Base-by-base conservation (phyloP, 2,329 filamentous ascomycete species). In the Trichoderma sp. region DNA sequence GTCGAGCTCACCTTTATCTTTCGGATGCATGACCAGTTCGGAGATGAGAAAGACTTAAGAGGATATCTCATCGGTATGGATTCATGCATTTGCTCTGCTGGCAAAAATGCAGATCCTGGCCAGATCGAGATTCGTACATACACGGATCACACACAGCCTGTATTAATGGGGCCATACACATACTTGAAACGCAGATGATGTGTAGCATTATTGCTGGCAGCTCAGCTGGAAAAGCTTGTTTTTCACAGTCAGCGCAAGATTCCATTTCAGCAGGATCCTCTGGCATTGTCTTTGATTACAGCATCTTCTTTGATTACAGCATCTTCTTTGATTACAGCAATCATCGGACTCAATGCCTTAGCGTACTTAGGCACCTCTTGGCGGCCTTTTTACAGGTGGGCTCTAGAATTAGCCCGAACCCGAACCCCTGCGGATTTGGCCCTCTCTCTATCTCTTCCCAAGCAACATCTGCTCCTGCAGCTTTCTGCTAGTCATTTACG, bases 391-490 rank as follows among this genome's bases (percentile, higher is more conserved):
- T 61, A 58, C 19, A 37, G 64, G 67, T 67, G 68, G 68, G 40
- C 61, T 57, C 7, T 67, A 40, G 68, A 66, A 43, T 69, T 69
- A 29, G 53, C 53, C 68, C 68, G 68, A 43, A 69, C 56, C 68
- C 62, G 62, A 68, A 68, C 8, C 27, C 55, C 56, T 68, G 31
- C 66, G 66, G 58, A 21, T 14, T 68, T 56, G 13, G 16, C 21
- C 14, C 3, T 11, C 14, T 14, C 11, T 35, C 33, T 13, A 10
- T 29, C 59, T n/a, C 7, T 33, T 21, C 10, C 19, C 31, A 53
- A 33, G 60, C 31, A 10, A 43, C 56, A 31, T 61, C 37, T 43
- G 27, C 33, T n/a, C 7, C 14, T 59, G 37, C 14, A 40, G 37
- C 40, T 59, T 60, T 49, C 31, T 56, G 21, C 56, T n/a, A 47